Evolutionary conservation across 1,139 yeast genomes (phyloP).

Genomic region (Geotrichum reessii): DNA sequence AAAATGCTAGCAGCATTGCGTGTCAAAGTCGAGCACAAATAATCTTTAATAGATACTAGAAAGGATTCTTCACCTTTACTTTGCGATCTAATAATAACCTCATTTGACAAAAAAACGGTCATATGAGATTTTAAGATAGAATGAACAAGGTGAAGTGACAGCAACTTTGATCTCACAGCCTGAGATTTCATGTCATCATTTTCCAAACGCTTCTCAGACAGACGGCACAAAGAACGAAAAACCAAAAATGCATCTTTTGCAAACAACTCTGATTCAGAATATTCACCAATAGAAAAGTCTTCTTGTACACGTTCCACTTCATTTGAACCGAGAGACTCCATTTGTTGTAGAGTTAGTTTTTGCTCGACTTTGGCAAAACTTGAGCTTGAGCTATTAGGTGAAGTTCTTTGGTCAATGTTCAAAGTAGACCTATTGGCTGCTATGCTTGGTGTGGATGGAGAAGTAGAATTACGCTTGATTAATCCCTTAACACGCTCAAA

Average conservation of each 20-base stretch:
- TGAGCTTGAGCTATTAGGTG: not conserved
- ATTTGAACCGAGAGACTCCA: constrained; percentile 23
- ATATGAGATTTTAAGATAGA: constrained; percentile 80
- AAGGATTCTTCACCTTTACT: constrained; percentile 59
- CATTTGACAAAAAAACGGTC: constrained; percentile 66
- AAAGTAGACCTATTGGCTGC: constrained; percentile 4
- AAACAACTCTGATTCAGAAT: constrained; percentile 56
- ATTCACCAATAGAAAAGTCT: constrained; percentile 25
- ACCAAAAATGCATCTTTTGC: constrained; percentile 90
- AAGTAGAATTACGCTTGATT: constrained; percentile 11
- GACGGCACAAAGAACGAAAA: constrained; percentile 89
- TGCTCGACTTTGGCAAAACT: not conserved
- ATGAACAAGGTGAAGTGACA: constrained; percentile 83
- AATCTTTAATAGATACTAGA: constrained; percentile 77
- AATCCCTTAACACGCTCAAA: constrained; percentile 60
- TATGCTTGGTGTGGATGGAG: constrained; percentile 13
- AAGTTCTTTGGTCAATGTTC: not conserved
- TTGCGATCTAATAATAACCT: constrained; percentile 55
- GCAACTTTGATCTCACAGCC: constrained; percentile 81
- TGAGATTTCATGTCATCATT: constrained; percentile 86
- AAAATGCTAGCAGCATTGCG: constrained; percentile 90
- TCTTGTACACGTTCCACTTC: constrained; percentile 20
- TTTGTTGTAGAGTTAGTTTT: constrained; percentile 26
- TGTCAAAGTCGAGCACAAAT: constrained; percentile 73
- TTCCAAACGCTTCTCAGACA: constrained; percentile 77